Evolutionary conservation across 192 early-diverging fungal genomes (phyloP).

Genomic region (Dissophora globulifera): DNA sequence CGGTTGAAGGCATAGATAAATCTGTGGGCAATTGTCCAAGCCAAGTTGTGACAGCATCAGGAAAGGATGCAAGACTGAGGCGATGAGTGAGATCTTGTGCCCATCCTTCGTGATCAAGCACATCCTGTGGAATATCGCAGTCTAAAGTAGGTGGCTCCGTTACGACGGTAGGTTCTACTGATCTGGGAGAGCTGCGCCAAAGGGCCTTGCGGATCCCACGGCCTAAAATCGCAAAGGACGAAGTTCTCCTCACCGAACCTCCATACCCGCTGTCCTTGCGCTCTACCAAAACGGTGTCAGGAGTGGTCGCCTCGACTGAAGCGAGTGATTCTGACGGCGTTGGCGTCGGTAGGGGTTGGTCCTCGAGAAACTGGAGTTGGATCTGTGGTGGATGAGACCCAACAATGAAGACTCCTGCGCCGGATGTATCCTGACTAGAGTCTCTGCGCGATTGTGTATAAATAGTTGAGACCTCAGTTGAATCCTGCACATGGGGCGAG

Average conservation of each 20-base stretch:
- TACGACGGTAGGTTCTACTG: conserved; percentile 14
- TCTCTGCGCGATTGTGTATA: conserved; percentile 31
- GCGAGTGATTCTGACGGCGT: conserved; percentile 1
- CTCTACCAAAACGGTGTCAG: conserved; percentile 31
- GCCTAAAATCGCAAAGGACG: conserved; percentile 36
- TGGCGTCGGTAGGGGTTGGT: conserved; percentile 34
- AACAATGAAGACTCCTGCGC: conserved; percentile 1
- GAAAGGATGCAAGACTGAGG: conserved; percentile 24
- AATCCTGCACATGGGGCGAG: conserved; percentile 19
- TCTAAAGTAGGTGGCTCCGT: conserved; percentile 35
- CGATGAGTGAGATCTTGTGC: conserved; percentile 39
- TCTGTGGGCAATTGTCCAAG: conserved; percentile 35
- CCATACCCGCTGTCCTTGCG: conserved; percentile 52
- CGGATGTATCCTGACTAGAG: conserved; percentile 4
- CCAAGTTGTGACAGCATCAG: conserved; percentile 30
- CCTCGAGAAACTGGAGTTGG: conserved; percentile 38
- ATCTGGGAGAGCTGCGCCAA: conserved; percentile 31
- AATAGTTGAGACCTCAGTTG: conserved; percentile 22
- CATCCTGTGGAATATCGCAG: conserved; percentile 43
- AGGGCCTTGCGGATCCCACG: conserved; percentile 49
- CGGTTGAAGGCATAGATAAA: neutral
- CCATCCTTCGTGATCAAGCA: conserved; percentile 41
- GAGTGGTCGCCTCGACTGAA: neutral
- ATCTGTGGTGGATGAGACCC: conserved; percentile 46
- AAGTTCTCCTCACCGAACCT: conserved; percentile 40